Percentiles rank a stretch among this genome's conserved stretches.
Conservation (phyloP, 371 early-diverging fungal genomes). For the Lichtheimia corymbifera region DNA sequence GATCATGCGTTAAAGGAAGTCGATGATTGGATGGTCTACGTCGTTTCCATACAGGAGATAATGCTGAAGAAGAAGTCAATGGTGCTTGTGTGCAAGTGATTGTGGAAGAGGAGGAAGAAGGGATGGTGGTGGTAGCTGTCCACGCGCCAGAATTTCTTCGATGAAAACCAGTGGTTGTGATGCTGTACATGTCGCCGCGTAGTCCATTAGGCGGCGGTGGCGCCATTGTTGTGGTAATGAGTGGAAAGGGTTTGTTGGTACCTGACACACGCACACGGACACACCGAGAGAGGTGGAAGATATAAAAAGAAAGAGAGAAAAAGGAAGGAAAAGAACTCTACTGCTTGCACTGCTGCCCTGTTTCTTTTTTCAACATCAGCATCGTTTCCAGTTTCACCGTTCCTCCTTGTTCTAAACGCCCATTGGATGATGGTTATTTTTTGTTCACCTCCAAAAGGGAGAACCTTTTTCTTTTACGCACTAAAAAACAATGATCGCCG, state of each 20-base stretch:
- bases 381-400: no score
- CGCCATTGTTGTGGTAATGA: constrained; percentile 12
- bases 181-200: constrained; percentile 10
- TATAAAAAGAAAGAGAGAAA: no score
- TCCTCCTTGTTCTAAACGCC: no score
- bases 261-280: no score
- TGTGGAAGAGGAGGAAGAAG: constrained; percentile 2
- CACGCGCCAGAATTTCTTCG: constrained; percentile 3
- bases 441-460: no score
- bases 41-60: constrained; percentile 1
- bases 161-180: background rate
- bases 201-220: constrained; percentile 18
- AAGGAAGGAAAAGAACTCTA: no score
- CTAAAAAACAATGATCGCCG: no score
- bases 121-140: background rate
- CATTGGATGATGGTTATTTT: no score
- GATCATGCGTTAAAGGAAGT: constrained; percentile 7
- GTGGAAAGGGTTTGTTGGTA: background rate
- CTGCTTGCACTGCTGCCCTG: no score
- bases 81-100: constrained; percentile 3
- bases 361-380: no score
- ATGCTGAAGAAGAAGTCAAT: background rate
- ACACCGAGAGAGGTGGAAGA: no score
- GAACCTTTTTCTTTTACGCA: no score
- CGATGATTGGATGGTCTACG: constrained; percentile 5